Percentiles rank a stretch among this genome's conserved stretches.
Evolutionary conservation across 495 filamentous ascomycete species (phyloP).

Genomic region (Diplogelasinospora grovesii): DNA sequence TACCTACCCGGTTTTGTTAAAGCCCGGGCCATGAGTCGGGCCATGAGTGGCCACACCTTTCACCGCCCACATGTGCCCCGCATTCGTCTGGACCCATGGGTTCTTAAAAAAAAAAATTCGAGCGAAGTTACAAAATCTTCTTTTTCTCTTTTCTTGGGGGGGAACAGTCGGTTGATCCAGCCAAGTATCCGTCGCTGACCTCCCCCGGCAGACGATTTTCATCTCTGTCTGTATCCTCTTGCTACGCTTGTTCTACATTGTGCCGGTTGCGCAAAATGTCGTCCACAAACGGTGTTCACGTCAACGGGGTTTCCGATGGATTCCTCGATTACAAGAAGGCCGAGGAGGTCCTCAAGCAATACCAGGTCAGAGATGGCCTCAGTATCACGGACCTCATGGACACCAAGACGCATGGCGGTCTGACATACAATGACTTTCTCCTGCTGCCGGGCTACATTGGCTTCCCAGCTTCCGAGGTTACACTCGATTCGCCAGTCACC

Average conservation of each 20-base stretch:
- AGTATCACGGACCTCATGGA: conserved; percentile 76
- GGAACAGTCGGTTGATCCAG: conserved; percentile 26
- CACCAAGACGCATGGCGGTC: conserved; percentile 77
- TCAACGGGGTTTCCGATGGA: conserved; percentile 27
- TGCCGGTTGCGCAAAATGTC: conserved; percentile 46
- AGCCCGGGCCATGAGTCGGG: too few species aligned
- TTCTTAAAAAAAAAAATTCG: conserved; percentile 21
- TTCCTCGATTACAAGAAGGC: conserved; percentile 54
- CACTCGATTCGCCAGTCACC: conserved; percentile 83
- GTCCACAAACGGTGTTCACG: conserved; percentile 53
- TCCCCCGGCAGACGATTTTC: conserved; percentile 15
- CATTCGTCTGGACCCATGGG: conserved; percentile 7
- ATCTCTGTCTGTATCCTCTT: conserved; percentile 6
- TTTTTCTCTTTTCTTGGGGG: conserved; percentile 29
- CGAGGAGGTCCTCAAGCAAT: conserved; percentile 70
- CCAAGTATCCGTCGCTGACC: conserved; percentile 23
- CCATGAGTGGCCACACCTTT: background rate
- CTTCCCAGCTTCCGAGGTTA: conserved; percentile 86
- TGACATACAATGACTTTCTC: conserved; percentile 70
- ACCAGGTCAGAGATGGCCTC: conserved; percentile 72
- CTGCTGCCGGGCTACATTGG: conserved; percentile 55
- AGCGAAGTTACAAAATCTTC: conserved; percentile 13
- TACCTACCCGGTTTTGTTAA: too few species aligned
- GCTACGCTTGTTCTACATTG: background rate
- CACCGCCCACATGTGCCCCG: conserved; percentile 24